Base-by-base conservation (phyloP, 2,329 filamentous ascomycete species). In the Emydomyces testavorans region DNA sequence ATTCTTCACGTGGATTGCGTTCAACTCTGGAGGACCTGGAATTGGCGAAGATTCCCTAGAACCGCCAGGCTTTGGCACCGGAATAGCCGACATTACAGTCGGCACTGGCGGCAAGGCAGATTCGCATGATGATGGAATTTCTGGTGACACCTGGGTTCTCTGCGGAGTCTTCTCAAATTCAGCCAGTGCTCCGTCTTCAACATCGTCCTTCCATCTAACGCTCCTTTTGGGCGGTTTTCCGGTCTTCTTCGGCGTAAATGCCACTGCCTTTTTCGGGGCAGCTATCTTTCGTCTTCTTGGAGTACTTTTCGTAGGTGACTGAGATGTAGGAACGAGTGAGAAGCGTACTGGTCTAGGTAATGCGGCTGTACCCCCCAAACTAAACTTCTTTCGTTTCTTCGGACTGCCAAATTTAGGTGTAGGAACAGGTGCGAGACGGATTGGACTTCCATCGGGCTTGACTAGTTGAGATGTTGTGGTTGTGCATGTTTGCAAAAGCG, bases 101-200 rank as follows among this genome's bases (percentile, higher is more conserved):
- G 70, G 68, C n/a, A 66, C 57, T 2, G 67, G 61, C 10, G 66
- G 55, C 1, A 72, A 54, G 10, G 58, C 60, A 16, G 64, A 60
- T 38, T 78, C 75, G 32, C 42, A 46, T n/a, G 48, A 50, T n/a
- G 48, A 50, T 18, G 34, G 72, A 20, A 65, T 65, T 42, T 80
- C 76, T 5, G 79, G 77, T 0, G 78, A 76, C 1, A 72, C 71
- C 13, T 77, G 71, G 6, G 75, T 65, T 60, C 82, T 84, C 63
- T 88, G 77, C 1, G 92, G 90, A 2, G 90, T 95, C 67, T 87
- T 86, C 60, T 90, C 85, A 61, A 90, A 95, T 62, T 96, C 92
- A 8, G 85, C 88, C 48, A 96, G 70, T 0, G 82, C 81, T 20
- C 88, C 89, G 44, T 90, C 80, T 60, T 93, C 83, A 1, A 82